Evolutionary conservation across 164 flowering plant genomes (phyloP).

Genomic region (Macadamia tetraphylla): DNA sequence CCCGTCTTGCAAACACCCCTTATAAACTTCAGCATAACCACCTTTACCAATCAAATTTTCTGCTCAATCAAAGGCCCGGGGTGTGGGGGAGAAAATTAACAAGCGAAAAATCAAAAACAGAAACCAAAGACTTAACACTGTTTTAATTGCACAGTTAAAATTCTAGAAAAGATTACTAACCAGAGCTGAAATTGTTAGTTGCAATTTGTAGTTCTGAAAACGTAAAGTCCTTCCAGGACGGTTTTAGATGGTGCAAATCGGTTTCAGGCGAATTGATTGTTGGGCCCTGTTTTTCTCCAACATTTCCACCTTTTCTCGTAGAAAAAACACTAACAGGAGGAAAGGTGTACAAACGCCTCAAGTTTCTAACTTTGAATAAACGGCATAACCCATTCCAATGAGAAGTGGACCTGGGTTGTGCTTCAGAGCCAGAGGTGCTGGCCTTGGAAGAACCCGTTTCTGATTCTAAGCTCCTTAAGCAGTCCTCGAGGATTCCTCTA

Average conservation of each 20-base stretch:
- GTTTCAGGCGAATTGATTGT: conserved; percentile 15
- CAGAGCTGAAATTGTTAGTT: conserved; percentile 64
- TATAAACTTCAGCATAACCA: conserved; percentile 91
- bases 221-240: conserved; percentile 58
- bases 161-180: conserved; percentile 24
- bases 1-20: conserved; percentile 65
- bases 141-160: not conserved
- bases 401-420: conserved; percentile 10
- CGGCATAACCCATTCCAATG: conserved; percentile 56
- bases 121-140: not conserved
- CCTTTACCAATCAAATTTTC: conserved; percentile 89
- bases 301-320: conserved; percentile 32
- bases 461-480: conserved; percentile 22
- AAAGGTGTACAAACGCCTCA: conserved; percentile 34
- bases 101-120: not conserved
- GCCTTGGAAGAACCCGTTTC: conserved; percentile 28
- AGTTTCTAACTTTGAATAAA: conserved; percentile 38
- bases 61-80: conserved; percentile 8
- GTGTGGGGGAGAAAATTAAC: no score
- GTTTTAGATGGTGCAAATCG: conserved; percentile 40
- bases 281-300: conserved; percentile 28
- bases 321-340: conserved; percentile 36
- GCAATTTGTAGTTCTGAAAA: conserved; percentile 67
- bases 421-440: conserved; percentile 43
- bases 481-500: conserved; percentile 53